Evolutionary conservation across 2,329 filamentous ascomycete genomes (phyloP), one percentile per base, ranked within the genome.

Genomic region (Fusarium longipes): DNA sequence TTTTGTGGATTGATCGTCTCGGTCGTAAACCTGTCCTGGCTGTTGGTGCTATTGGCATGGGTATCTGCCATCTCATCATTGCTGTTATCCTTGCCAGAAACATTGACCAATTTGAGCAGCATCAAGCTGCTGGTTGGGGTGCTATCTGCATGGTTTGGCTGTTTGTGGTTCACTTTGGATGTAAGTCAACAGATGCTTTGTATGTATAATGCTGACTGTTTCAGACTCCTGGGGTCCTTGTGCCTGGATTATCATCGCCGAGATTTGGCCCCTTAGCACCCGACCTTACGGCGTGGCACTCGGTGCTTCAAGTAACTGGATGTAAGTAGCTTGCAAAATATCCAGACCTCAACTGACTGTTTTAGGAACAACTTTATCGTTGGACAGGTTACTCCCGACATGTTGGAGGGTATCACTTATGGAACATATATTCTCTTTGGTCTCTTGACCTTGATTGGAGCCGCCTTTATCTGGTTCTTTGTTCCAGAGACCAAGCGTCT

Each of bases 401-500:
- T 92, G 85, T 79, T 93, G 3, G 80, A 81, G 3, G 74, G 78
- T 14, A 91, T 92, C 52, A 85, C 82, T 0, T 93, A 91, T 63
- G 90, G 90, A 15, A 92, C 91, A 0, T 93, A 91, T 61, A 87
- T 93, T 54, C 79, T 93, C 15, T 93, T 93, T 59, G 90, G 90
- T 0, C 56, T 89, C 1, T 67, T 93, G 17, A 91, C 87, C 0
- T 87, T 85, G 55, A 65, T 89, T 0, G 89, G 89, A 5, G 88
- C 87, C 0, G 83, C 77, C 0, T 87, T 88, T 43, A 84, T 90
- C 40, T 90, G 84, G 79, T 87, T 88, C 73, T 83, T 87, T 70
- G 88, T 89, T 5, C 88, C 87, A 0, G 88, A 91, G 75, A 90
- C 88, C 0, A 90, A 89, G 73, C 82, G 87, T 0, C 75, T 89